Conservation (phyloP, 345 rosid genomes). For the Murraya paniculata region DNA sequence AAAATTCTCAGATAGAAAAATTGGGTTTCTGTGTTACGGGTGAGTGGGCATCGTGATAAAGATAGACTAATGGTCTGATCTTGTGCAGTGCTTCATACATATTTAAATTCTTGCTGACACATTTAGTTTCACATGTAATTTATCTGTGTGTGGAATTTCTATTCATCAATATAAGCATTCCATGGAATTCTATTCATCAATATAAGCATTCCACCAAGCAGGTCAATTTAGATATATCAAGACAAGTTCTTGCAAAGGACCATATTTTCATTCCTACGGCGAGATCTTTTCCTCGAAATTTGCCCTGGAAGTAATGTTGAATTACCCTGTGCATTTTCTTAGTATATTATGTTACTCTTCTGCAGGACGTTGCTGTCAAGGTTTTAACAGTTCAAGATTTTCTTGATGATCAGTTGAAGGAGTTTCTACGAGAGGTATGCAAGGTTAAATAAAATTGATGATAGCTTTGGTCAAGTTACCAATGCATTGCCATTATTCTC, state of each 20-base stretch:
- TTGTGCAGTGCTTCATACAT: not conserved
- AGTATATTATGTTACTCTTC: conserved; percentile 1
- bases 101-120: not conserved
- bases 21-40: not conserved
- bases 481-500: not conserved
- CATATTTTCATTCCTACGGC: not conserved
- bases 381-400: conserved; percentile 83
- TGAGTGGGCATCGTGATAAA: not conserved
- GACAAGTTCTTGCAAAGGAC: not conserved
- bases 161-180: not conserved
- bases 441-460: not conserved
- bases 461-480: not conserved
- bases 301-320: not conserved
- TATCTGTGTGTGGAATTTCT: not conserved
- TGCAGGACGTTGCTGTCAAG: conserved; percentile 97
- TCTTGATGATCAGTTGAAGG: conserved; percentile 83
- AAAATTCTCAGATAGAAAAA: not conserved
- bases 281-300: not conserved
- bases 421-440: conserved; percentile 84
- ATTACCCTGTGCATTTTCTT: not conserved
- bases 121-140: not conserved
- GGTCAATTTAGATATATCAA: not conserved
- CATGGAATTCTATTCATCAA: not conserved
- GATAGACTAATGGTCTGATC: not conserved
- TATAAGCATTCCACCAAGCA: not conserved